These are phyloP conservation scores for Cornus suecica DNA, from an alignment of 148 eudicot genomes.

Conservation along the genomic window DNA sequence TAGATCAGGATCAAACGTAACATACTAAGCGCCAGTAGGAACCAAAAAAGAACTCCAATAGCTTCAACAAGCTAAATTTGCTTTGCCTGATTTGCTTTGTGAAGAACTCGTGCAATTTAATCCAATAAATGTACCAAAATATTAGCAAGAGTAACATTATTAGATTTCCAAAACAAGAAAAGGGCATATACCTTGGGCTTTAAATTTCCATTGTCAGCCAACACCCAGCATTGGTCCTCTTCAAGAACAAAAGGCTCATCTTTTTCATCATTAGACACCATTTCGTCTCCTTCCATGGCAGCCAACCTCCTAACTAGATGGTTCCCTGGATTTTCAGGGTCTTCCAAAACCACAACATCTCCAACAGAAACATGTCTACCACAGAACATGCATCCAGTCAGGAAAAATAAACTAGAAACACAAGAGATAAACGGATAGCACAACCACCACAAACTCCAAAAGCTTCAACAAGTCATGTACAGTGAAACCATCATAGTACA, in stretches of 20 bases:
- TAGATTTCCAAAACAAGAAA: slow-evolving; percentile 11
- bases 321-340: slow-evolving; percentile 49
- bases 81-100: not conserved
- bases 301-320: slow-evolving; percentile 69
- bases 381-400: slow-evolving; percentile 4
- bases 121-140: not conserved
- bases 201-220: slow-evolving; percentile 64
- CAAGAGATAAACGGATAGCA: not conserved
- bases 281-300: slow-evolving; percentile 73
- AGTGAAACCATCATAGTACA: not conserved
- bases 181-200: slow-evolving; percentile 53
- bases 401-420: not conserved
- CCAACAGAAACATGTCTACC: slow-evolving; percentile 63
- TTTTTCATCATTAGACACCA: slow-evolving; percentile 73
- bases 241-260: slow-evolving; percentile 77
- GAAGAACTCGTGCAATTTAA: not conserved
- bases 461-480: not conserved
- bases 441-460: not conserved
- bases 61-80: not conserved
- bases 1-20: too few relatives aligned
- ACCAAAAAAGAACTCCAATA: not conserved
- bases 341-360: slow-evolving; percentile 73
- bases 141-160: not conserved
- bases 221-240: slow-evolving; percentile 71
- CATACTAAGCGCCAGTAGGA: too few relatives aligned